Conservation (phyloP, 2,329 filamentous ascomycete genomes). For the Pezicula carpinea region DNA sequence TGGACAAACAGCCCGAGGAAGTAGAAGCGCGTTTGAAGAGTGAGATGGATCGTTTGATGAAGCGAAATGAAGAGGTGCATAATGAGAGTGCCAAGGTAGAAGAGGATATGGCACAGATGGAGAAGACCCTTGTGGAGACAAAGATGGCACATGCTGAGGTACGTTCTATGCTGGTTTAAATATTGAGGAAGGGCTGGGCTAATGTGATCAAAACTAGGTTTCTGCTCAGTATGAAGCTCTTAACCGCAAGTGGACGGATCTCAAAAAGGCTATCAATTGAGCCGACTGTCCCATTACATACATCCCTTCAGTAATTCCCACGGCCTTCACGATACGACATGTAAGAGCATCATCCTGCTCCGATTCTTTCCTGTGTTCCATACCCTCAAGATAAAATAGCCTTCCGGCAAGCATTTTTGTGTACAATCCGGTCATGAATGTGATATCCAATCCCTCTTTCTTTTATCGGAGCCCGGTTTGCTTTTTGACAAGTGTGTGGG, state of each 20-base stretch:
- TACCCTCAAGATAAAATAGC: too few relatives aligned
- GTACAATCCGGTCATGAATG: too few relatives aligned
- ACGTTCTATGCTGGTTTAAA: too few relatives aligned
- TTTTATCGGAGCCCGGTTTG: too few relatives aligned
- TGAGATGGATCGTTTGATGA: conserved; percentile 89
- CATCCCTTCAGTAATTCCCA: too few relatives aligned
- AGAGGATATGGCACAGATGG: conserved; percentile 86
- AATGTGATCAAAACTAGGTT: conserved; percentile 39
- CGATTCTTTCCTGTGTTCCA: too few relatives aligned
- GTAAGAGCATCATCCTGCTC: too few relatives aligned
- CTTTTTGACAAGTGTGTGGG: too few relatives aligned
- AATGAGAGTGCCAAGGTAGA: conserved; percentile 87
- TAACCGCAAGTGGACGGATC: conserved; percentile 71
- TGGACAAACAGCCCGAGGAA: conserved; percentile 85
- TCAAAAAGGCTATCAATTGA: conserved; percentile 49
- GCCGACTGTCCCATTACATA: too few relatives aligned
- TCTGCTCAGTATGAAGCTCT: conserved; percentile 59
- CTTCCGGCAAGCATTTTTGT: too few relatives aligned
- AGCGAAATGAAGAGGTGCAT: conserved; percentile 87
- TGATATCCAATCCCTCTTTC: too few relatives aligned
- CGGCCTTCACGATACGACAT: too few relatives aligned
- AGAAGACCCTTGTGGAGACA: conserved; percentile 84
- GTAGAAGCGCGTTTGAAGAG: conserved; percentile 76
- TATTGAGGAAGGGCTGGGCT: not conserved
- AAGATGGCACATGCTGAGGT: conserved; percentile 97